These are phyloP conservation scores for Ogataea haglerorum DNA, from an alignment of 805 yeast genomes.

Conservation along the genomic window DNA sequence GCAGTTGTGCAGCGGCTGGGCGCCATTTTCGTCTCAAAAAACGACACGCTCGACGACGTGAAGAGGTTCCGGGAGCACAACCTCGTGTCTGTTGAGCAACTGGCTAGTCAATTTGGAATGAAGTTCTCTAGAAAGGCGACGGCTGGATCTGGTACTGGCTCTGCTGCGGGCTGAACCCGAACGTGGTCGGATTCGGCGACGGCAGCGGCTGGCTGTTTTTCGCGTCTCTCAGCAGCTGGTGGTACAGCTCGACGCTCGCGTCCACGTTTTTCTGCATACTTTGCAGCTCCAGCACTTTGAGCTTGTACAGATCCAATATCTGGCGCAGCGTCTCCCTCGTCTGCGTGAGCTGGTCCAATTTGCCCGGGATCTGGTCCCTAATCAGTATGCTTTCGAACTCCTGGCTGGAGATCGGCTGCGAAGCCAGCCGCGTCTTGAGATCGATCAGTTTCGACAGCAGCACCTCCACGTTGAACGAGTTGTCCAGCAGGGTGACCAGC, in stretches of 20 bases:
- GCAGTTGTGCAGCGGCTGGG: conserved; percentile 19
- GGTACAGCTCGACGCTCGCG: conserved; percentile 66
- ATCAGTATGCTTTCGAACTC: conserved; percentile 35
- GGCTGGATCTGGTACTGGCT: conserved; percentile 15
- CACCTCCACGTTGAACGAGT: conserved; percentile 62
- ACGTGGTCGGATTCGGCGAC: conserved; percentile 3
- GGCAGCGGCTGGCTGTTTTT: conserved; percentile 13
- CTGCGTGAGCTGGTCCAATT: conserved; percentile 70
- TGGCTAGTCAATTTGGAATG: conserved; percentile 2
- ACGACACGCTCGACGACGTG: conserved; percentile 15
- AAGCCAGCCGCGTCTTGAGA: conserved; percentile 32
- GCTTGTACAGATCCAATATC: conserved; percentile 72
- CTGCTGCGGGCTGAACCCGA: conserved; percentile 17
- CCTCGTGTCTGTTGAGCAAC: conserved; percentile 16
- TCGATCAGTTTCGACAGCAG: conserved; percentile 54
- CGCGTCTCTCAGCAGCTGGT: conserved; percentile 42
- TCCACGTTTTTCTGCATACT: conserved; percentile 68
- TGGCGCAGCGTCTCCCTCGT: conserved; percentile 72
- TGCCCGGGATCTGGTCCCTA: conserved; percentile 64
- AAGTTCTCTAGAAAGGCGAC: conserved; percentile 6
- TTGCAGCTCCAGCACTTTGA: conserved; percentile 72
- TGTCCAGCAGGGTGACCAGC: conserved; percentile 49
- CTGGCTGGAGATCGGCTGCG: conserved; percentile 34
- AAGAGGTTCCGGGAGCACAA: conserved; percentile 10
- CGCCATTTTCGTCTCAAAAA: conserved; percentile 17